phyloP scores from a whole-genome alignment of 1,284 basidiomycete species.

The Gomphus bonarii region DNA sequence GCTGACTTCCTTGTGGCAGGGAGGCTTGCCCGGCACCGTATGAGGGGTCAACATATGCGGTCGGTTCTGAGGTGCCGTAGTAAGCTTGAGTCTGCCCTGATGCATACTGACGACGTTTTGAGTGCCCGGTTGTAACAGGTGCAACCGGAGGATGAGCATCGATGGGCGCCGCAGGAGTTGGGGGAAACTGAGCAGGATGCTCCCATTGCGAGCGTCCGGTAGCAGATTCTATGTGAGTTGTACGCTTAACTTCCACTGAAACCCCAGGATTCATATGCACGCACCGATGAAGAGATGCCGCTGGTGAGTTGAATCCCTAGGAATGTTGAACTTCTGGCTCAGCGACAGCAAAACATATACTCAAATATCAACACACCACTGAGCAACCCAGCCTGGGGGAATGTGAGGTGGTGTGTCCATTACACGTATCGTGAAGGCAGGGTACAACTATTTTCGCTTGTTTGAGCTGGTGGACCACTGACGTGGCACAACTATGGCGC shows the following conservation, averaged over 20 bases:
- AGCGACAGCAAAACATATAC: conserved; percentile 10
- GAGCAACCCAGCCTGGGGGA: conserved; percentile 82
- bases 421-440: not conserved
- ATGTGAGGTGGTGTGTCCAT: conserved; percentile 45
- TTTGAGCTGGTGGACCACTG: not conserved
- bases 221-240: conserved; percentile 31
- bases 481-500: not conserved
- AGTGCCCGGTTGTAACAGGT: conserved; percentile 26
- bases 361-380: conserved; percentile 52
- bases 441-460: not conserved
- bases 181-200: conserved; percentile 30
- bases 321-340: conserved; percentile 12
- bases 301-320: conserved; percentile 73
- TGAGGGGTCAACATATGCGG: conserved; percentile 28
- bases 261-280: conserved; percentile 16
- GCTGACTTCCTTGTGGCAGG: conserved; percentile 45
- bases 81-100: conserved; percentile 83
- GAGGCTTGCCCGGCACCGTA: conserved; percentile 25
- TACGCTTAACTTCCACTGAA: not conserved
- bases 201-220: conserved; percentile 63
- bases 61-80: conserved; percentile 38
- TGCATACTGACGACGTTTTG: conserved; percentile 83
- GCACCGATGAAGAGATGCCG: conserved; percentile 77
- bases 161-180: conserved; percentile 22
- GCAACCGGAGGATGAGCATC: conserved; percentile 30